Percentiles rank a stretch among this genome's conserved stretches.
phyloP scores from a whole-genome alignment of 495 filamentous ascomycete species.

The Aspergillus bridgeri region DNA sequence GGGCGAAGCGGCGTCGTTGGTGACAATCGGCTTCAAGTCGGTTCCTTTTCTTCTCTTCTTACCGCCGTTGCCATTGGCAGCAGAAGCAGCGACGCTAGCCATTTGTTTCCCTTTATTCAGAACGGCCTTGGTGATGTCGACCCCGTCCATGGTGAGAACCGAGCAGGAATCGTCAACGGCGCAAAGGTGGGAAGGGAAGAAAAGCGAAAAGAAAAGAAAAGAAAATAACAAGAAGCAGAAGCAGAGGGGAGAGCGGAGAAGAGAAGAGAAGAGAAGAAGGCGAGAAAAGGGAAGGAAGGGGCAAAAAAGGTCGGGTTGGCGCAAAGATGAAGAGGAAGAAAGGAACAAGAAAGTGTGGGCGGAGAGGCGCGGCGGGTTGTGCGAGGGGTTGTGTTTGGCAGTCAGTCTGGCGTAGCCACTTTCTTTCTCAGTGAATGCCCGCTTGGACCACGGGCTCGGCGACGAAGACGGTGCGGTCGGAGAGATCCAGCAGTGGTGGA shows the following conservation, averaged over 20 bases:
- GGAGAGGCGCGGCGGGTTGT: slow-evolving; percentile 3
- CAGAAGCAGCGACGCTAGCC: slow-evolving; percentile 54
- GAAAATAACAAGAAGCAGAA: too few relatives aligned
- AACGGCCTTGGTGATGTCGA: slow-evolving; percentile 69
- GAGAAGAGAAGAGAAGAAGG: slow-evolving; percentile 1
- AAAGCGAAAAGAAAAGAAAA: neutral
- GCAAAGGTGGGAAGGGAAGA: neutral
- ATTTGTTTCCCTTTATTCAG: slow-evolving; percentile 79
- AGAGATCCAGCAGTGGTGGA: too few relatives aligned
- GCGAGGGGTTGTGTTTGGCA: too few relatives aligned
- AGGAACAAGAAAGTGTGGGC: slow-evolving; percentile 2
- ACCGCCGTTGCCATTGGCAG: slow-evolving; percentile 60
- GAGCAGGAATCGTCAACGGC: neutral
- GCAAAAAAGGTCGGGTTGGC: slow-evolving; percentile 1
- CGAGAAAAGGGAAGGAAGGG: slow-evolving; percentile 4
- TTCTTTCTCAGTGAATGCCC: too few relatives aligned
- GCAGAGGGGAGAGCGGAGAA: too few relatives aligned
- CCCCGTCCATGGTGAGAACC: slow-evolving; percentile 67
- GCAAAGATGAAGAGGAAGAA: slow-evolving; percentile 5
- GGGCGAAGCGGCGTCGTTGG: slow-evolving; percentile 58
- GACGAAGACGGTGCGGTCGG: neutral
- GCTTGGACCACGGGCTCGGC: too few relatives aligned
- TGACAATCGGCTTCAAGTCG: slow-evolving; percentile 87
- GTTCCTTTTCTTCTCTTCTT: slow-evolving; percentile 88
- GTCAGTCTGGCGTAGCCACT: too few relatives aligned